A percentile compares a stretch with the other conserved stretches of the same genome.
Conservation (phyloP, 2,329 filamentous ascomycete species). For the Aaosphaeria pasadenensis region DNA sequence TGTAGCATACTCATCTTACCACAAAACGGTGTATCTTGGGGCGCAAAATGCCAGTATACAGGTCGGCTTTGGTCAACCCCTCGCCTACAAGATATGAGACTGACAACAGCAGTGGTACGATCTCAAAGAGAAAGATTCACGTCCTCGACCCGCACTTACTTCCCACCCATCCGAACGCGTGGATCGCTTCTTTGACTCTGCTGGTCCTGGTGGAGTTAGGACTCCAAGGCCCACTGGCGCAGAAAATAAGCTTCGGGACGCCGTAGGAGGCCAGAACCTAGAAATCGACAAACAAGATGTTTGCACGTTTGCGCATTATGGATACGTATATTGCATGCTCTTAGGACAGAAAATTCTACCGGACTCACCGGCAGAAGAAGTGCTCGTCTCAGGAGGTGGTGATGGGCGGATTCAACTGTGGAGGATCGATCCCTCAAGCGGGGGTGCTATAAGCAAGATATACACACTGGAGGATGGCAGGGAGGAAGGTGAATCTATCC, state of each 20-base stretch:
- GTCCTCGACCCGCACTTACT: conserved; percentile 60
- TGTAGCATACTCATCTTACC: conserved; percentile 77
- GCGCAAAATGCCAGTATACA: conserved; percentile 94
- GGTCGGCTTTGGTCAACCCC: conserved; percentile 16
- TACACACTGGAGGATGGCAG: conserved; percentile 61
- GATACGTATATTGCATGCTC: conserved; percentile 96
- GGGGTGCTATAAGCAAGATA: conserved; percentile 66
- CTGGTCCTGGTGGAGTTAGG: conserved; percentile 75
- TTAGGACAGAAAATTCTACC: conserved; percentile 70
- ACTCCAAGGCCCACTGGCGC: conserved; percentile 68
- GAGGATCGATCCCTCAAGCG: conserved; percentile 62
- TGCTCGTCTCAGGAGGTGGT: conserved; percentile 85
- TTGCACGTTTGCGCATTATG: conserved; percentile 86
- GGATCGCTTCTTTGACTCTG: conserved; percentile 90
- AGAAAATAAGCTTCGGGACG: conserved; percentile 47
- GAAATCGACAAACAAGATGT: conserved; percentile 82
- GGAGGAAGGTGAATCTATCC: conserved; percentile 58
- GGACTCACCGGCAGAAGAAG: conserved; percentile 70
- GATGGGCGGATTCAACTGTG: conserved; percentile 96
- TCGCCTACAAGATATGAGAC: not conserved
- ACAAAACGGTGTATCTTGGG: conserved; percentile 84
- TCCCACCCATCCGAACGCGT: conserved; percentile 73
- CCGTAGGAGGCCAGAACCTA: conserved; percentile 62
- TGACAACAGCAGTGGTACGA: conserved; percentile 65
- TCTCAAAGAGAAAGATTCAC: conserved; percentile 61